Evolutionary conservation across 768 basidiomycete species (phyloP), one percentile per base, ranked within the genome.

Genomic region (Boletales sp.): DNA sequence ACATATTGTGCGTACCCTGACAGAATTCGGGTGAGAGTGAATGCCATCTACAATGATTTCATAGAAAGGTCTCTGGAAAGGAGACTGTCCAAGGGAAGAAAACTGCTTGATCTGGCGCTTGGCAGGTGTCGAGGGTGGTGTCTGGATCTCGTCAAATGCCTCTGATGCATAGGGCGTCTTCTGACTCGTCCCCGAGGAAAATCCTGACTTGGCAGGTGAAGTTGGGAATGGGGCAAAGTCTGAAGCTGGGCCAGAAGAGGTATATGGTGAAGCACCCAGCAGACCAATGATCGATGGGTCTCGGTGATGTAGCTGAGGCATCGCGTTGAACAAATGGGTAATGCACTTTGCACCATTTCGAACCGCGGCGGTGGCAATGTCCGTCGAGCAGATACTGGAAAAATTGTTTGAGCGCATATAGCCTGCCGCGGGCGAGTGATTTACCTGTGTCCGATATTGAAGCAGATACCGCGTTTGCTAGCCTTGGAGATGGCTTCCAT

Each of bases 261-360:
- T 68, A 60, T 81, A 77, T 2, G 85, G 87, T 13, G 85, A 86
- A 36, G 90, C 80, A 24, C 90, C 90, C 45, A 95, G 70, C 8
- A 94, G 77, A 24, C 93, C 93, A 48, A 94, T 91, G 61, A 94
- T 90, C 11, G 89, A 89, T 11, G 93, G 92, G 64, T 94, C 91
- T 31, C 93, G 80, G 64, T 95, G 92, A 64, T 94, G 87, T 35
- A 90, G 68, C 59, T 87, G 88, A 13, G 88, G 88, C 91, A 93
- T 93, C 8, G 91, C 90, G 57, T 95, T 95, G 82, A 92, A 94
- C 21, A 94, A 73, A 68, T 94, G 93, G 0, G 93, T 94, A 56
- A 94, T 90, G 50, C 92, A 80, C n/a, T 82, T 76, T 7, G 90
- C 88, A 17, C 92, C 92, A 49, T 76, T 74, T 15, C 75, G 68